Percentiles rank a stretch among this genome's conserved stretches.
These are phyloP conservation scores for Penicillium canescens DNA, from an alignment of 495 filamentous ascomycete species.

Conservation along the genomic window DNA sequence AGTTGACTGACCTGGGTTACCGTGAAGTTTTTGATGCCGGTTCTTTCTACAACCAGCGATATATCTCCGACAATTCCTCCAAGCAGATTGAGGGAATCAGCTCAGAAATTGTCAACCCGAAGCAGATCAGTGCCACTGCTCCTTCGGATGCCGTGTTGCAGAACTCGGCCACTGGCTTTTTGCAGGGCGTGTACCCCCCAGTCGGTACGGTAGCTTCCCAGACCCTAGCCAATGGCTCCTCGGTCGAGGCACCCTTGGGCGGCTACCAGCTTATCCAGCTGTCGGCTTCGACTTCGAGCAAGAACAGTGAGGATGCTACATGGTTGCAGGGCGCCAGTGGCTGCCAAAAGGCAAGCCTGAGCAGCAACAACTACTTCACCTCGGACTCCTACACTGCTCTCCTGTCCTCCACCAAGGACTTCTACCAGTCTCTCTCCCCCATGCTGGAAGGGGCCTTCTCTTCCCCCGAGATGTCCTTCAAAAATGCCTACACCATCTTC, in stretches of 20 bases:
- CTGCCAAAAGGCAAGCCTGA: conserved; percentile 62
- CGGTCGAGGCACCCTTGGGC: conserved; percentile 52
- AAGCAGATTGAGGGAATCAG: conserved; percentile 59
- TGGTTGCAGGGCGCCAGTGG: conserved; percentile 60
- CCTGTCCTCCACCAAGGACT: conserved; percentile 53
- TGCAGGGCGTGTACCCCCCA: conserved; percentile 65
- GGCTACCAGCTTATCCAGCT: conserved; percentile 65
- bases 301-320: conserved; percentile 52
- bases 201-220: conserved; percentile 40
- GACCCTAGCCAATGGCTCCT: conserved; percentile 53
- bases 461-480: conserved; percentile 55
- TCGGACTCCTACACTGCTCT: conserved; percentile 57
- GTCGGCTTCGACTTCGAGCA: conserved; percentile 35
- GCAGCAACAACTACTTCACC: conserved; percentile 72
- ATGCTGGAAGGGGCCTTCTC: conserved; percentile 61
- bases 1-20: conserved; percentile 62
- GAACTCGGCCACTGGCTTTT: conserved; percentile 56
- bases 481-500: conserved; percentile 70
- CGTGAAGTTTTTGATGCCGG: conserved; percentile 60
- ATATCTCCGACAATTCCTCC: conserved; percentile 51
- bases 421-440: conserved; percentile 65
- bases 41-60: conserved; percentile 62
- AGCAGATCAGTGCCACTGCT: conserved; percentile 57
- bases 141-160: conserved; percentile 64
- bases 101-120: conserved; percentile 53